A percentile compares a stretch with the other conserved stretches of the same genome.
Conservation (phyloP, 169 alveolate species). For the Plasmodium inui region DNA sequence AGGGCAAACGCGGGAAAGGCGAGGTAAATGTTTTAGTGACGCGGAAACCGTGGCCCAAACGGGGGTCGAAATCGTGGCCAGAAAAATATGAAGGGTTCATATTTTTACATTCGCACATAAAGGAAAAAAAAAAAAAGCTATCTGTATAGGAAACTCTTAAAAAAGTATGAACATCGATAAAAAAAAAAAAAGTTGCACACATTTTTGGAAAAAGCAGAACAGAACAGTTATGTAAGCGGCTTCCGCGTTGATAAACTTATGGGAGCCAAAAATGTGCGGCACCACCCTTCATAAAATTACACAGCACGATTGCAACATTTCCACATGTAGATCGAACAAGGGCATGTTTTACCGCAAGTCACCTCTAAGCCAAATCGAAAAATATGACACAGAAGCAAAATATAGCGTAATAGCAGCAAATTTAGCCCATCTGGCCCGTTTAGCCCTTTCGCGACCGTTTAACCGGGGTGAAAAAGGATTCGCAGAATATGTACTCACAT, state of each 20-base stretch:
- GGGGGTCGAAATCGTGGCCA: background rate
- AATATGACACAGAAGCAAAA: background rate
- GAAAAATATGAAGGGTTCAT: background rate
- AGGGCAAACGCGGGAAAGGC: background rate
- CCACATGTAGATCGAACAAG: background rate
- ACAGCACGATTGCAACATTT: background rate
- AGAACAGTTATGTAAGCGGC: background rate
- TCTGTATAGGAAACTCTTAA: background rate
- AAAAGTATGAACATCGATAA: background rate
- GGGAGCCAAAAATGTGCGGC: background rate
- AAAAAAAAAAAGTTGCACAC: background rate
- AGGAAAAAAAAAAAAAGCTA: background rate
- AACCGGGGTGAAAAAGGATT: background rate
- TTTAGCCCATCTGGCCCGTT: background rate
- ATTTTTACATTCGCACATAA: background rate
- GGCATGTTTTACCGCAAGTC: background rate
- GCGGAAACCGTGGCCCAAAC: background rate
- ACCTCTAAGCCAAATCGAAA: background rate
- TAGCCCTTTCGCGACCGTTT: background rate
- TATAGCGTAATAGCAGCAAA: background rate
- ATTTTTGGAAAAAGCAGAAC: background rate
- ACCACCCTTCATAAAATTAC: background rate
- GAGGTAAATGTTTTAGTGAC: background rate
- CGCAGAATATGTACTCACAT: background rate
- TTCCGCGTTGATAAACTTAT: background rate